Conservation (phyloP, 2,329 filamentous ascomycete genomes). For the Chrysoporthe austroafricana region DNA sequence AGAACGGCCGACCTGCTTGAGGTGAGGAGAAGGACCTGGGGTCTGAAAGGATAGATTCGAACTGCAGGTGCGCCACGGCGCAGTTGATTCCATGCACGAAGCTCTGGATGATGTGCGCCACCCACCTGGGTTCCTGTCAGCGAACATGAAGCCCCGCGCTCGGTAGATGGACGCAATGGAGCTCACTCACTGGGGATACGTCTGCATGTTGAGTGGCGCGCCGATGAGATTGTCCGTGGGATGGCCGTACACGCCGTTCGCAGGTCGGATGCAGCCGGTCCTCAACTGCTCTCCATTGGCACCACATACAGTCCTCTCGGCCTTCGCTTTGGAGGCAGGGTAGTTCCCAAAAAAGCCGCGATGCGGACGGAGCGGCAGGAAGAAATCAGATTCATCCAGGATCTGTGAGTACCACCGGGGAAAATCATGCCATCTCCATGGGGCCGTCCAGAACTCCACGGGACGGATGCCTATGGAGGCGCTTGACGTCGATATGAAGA, state of each 20-base stretch:
- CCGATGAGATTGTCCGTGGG: constrained; percentile 52
- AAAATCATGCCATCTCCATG: constrained; percentile 43
- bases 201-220: constrained; percentile 43
- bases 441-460: constrained; percentile 43
- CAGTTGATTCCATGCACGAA: constrained; percentile 49
- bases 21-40: constrained; percentile 32
- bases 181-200: constrained; percentile 47
- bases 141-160: background rate
- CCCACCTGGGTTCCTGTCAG: constrained; percentile 39
- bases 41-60: constrained; percentile 44
- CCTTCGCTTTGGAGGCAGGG: constrained; percentile 49
- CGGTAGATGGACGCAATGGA: too few species aligned
- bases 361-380: constrained; percentile 41
- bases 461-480: constrained; percentile 47
- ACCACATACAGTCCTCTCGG: constrained; percentile 48
- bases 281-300: constrained; percentile 45
- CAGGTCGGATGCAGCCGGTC: constrained; percentile 56
- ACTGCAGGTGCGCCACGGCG: constrained; percentile 45
- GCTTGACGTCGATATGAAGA: constrained; percentile 52
- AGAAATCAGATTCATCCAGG: constrained; percentile 47
- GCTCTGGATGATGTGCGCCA: constrained; percentile 43
- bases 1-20: constrained; percentile 45
- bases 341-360: constrained; percentile 50
- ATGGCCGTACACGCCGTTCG: constrained; percentile 57
- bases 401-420: constrained; percentile 46